Evolutionary conservation across 169 alveolate species (phyloP), one percentile per base, ranked within the genome.

Genomic region (Eimeria sp.): DNA sequence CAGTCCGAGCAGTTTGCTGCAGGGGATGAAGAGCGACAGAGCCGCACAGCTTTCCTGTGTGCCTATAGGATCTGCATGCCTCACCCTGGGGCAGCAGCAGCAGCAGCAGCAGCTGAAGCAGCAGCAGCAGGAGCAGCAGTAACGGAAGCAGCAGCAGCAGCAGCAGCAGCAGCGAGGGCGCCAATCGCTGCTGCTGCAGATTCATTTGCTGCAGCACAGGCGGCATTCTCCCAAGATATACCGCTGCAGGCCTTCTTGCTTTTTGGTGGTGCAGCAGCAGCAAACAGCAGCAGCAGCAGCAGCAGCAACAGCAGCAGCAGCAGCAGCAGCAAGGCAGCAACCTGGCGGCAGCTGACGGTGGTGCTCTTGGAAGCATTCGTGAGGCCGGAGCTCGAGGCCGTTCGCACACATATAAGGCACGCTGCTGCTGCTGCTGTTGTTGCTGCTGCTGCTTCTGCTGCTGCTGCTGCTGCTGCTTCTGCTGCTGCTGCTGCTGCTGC

Each of bases 41-140:
- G 64, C 87, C 87, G 87, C 87, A 77, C 87, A 0, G 87, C 87
- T 23, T 77, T 77, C 87, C 62, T 77, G n/a, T 77, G 87, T 3
- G 87, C 62, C 1, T 77, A 40, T n/a, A 77, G 87, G 30, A 77
- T 77, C 20, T 77, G 87, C 87, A 46, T 40, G 33, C 60, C 87
- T 77, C 87, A 37, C 56, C 64, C 87, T n/a, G 40, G 62, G 40
- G 87, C 56, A 46, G n/a, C 87, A 54, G 87, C 87, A 25, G 40
- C 87, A 71, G 80, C 20, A 46, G 33, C 64, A 40, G 62, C 43
- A 77, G 87, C 9, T 37, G 87, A 6, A n/a, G n/a, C 87, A n/a
- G n/a, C n/a, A n/a, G n/a, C n/a, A n/a, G n/a, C n/a, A n/a, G n/a
- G n/a, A n/a, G n/a, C n/a, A n/a, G n/a, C n/a, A n/a, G n/a, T n/a